Conservation (phyloP, 441 rosid genomes). For the Dalechampia spathulata region DNA sequence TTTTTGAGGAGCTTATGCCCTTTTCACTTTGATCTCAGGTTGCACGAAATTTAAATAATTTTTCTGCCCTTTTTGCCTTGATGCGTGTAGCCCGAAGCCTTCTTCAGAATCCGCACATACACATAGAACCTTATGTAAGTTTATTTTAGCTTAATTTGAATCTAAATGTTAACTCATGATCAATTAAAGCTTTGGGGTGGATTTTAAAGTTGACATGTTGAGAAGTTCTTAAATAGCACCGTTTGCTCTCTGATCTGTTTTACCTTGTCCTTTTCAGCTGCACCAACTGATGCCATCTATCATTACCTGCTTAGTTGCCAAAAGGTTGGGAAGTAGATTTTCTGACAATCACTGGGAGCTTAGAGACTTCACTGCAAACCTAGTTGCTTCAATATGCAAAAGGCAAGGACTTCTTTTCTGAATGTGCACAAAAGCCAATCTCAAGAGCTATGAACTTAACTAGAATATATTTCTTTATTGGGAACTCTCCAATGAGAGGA, state of each 20-base stretch:
- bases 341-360: slow-evolving; percentile 96
- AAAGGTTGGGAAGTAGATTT: slow-evolving; percentile 74
- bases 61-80: slow-evolving; percentile 67
- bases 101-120: slow-evolving; percentile 79
- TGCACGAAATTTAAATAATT: slow-evolving; percentile 72
- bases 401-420: slow-evolving; percentile 34
- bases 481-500: background rate
- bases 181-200: no score
- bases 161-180: background rate
- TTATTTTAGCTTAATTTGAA: slow-evolving; percentile 3
- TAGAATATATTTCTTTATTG: background rate
- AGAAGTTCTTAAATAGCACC: background rate
- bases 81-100: slow-evolving; percentile 85
- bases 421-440: slow-evolving; percentile 2
- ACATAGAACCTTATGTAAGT: slow-evolving; percentile 93
- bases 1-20: slow-evolving; percentile 4
- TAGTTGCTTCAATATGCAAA: slow-evolving; percentile 86
- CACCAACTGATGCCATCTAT: slow-evolving; percentile 96
- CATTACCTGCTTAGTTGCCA: slow-evolving; percentile 88
- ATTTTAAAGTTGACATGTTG: no score
- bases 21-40: slow-evolving; percentile 43
- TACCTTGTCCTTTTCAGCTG: slow-evolving; percentile 42
- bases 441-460: background rate
- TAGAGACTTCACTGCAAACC: slow-evolving; percentile 73
- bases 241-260: slow-evolving; percentile 1